Evolutionary conservation across 805 yeast species (phyloP).

Genomic region (Millerago galiae): DNA sequence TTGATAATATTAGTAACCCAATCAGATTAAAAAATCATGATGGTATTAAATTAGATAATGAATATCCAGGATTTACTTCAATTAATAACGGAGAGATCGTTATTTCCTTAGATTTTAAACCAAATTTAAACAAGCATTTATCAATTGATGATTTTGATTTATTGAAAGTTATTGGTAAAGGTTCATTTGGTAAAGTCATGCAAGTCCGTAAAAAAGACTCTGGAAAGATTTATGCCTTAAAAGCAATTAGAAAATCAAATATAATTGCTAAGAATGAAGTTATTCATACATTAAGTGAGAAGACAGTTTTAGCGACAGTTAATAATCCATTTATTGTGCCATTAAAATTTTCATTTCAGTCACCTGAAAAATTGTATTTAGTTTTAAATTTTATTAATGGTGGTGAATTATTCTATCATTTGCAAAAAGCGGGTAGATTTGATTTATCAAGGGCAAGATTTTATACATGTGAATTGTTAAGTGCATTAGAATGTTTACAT

Average conservation of each 20-base stretch:
- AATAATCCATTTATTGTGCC: conserved; percentile 96
- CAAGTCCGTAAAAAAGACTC: conserved; percentile 96
- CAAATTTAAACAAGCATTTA: conserved; percentile 58
- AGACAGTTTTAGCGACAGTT: conserved; percentile 89
- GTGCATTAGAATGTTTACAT: conserved; percentile 90
- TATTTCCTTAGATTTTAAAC: conserved; percentile 63
- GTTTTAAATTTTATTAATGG: conserved; percentile 94
- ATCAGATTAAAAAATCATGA: conserved; percentile 64
- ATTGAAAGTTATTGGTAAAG: conserved; percentile 93
- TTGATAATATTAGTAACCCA: conserved; percentile 42
- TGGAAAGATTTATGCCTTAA: conserved; percentile 87
- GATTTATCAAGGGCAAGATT: conserved; percentile 85
- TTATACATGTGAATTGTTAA: conserved; percentile 87
- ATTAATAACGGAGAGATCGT: conserved; percentile 43
- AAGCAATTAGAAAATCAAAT: conserved; percentile 89
- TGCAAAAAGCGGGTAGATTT: conserved; percentile 86
- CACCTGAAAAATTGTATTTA: conserved; percentile 89
- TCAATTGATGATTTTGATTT: conserved; percentile 89
- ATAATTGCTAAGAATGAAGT: conserved; percentile 93
- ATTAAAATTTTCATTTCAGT: conserved; percentile 89
- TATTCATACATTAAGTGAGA: conserved; percentile 92
- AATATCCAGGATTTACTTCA: conserved; percentile 15
- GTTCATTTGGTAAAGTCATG: conserved; percentile 98
- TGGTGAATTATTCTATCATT: conserved; percentile 91
- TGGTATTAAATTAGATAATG: conserved; percentile 35